Conservation (phyloP, 345 rosid species). For the Rhodamnia argentea region DNA sequence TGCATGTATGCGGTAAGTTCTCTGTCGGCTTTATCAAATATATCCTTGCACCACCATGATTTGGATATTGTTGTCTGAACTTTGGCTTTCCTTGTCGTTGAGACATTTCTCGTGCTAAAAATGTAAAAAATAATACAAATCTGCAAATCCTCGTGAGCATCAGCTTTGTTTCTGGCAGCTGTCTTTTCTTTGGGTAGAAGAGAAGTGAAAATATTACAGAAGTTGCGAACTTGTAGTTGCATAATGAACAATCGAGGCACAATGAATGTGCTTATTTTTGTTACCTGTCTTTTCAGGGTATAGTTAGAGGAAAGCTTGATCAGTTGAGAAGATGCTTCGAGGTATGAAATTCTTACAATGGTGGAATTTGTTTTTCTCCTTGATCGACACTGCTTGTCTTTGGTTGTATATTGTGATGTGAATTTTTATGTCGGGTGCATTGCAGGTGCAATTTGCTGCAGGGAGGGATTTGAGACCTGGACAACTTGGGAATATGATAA, state of each 20-base stretch:
- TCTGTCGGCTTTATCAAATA: not conserved
- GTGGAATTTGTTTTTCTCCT: not conserved
- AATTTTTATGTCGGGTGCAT: not conserved
- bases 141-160: not conserved
- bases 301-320: conserved; percentile 93
- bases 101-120: not conserved
- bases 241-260: not conserved
- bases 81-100: not conserved
- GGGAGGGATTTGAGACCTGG: conserved; percentile 97
- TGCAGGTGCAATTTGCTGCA: conserved; percentile 90
- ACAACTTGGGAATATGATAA: conserved; percentile 75
- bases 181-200: not conserved
- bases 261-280: not conserved
- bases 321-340: conserved; percentile 89
- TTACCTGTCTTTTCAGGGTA: conserved; percentile 43
- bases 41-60: not conserved
- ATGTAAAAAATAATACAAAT: not conserved
- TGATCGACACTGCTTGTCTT: not conserved
- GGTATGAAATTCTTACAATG: conserved; percentile 27
- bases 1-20: conserved; percentile 88
- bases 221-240: not conserved
- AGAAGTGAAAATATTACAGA: not conserved
- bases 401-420: not conserved
- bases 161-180: not conserved
- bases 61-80: not conserved